A percentile compares a stretch with the other conserved stretches of the same genome.
Evolutionary conservation across 257 asterid species (phyloP).

Genomic region (Avicennia marina): DNA sequence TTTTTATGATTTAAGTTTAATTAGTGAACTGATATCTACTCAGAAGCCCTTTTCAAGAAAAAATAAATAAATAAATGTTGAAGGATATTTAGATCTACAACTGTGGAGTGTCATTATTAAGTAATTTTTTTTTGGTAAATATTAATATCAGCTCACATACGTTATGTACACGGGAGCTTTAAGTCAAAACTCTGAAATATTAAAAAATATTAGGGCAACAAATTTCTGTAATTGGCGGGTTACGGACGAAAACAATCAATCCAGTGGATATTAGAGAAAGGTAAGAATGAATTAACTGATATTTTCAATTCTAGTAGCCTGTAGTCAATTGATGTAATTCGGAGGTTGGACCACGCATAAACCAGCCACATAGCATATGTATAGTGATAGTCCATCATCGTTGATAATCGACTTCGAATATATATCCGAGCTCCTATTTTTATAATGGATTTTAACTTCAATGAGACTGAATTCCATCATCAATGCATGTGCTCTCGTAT

Average conservation of each 20-base stretch:
- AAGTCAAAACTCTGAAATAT: no score
- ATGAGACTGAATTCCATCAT: conserved; percentile 16
- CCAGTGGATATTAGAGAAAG: not conserved
- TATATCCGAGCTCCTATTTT: conserved; percentile 4
- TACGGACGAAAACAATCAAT: not conserved
- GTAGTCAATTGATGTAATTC: conserved; percentile 5
- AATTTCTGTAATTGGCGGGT: not conserved
- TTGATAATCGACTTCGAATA: conserved; percentile 14
- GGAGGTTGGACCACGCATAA: conserved; percentile 8
- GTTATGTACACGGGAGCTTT: no score
- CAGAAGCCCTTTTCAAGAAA: no score
- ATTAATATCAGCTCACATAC: no score
- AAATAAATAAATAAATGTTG: no score
- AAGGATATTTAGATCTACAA: no score
- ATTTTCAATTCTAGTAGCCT: not conserved
- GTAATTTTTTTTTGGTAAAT: no score
- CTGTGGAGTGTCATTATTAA: no score
- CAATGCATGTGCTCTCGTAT: not conserved
- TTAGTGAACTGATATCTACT: no score
- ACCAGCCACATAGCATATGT: not conserved
- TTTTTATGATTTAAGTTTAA: no score
- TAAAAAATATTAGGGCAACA: not conserved
- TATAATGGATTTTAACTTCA: conserved; percentile 23
- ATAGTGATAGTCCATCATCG: conserved; percentile 24
- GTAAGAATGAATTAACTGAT: not conserved